A percentile compares a stretch with the other conserved stretches of the same genome.
These are phyloP conservation scores for Flammula alnicola DNA, from an alignment of 1,284 basidiomycete species.

Conservation along the genomic window DNA sequence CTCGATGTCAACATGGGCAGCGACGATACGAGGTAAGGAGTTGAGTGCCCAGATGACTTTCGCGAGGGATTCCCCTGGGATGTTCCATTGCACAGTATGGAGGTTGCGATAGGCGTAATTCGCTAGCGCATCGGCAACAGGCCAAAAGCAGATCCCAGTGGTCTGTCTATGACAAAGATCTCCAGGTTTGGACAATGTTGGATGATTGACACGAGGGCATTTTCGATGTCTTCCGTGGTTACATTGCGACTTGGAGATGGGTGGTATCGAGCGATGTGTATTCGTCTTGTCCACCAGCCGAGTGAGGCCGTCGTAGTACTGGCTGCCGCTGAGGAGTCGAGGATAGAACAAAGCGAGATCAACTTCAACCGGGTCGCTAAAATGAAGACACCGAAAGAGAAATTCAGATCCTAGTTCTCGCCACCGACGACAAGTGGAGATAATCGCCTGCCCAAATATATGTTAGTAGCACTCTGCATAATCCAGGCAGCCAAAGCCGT, in stretches of 20 bases:
- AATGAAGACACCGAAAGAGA: slow-evolving; percentile 67
- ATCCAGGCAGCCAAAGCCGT: too few species aligned
- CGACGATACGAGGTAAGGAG: slow-evolving; percentile 56
- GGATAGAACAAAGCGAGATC: slow-evolving; percentile 46
- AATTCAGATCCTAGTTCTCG: slow-evolving; percentile 60
- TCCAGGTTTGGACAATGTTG: slow-evolving; percentile 69
- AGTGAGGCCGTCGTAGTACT: slow-evolving; percentile 44
- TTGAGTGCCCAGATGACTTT: slow-evolving; percentile 73
- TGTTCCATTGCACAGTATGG: slow-evolving; percentile 61
- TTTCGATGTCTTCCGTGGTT: slow-evolving; percentile 48
- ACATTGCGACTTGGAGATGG: slow-evolving; percentile 35
- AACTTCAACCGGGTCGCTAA: slow-evolving; percentile 59
- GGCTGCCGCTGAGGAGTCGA: slow-evolving; percentile 47
- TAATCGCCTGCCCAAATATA: slow-evolving; percentile 55
- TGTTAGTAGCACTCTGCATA: too few species aligned
- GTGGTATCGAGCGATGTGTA: slow-evolving; percentile 63
- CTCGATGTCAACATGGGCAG: slow-evolving; percentile 48
- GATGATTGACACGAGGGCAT: slow-evolving; percentile 55
- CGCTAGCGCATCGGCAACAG: slow-evolving; percentile 64
- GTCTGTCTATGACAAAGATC: slow-evolving; percentile 68
- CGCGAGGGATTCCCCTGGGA: slow-evolving; percentile 55
- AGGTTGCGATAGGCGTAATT: slow-evolving; percentile 49
- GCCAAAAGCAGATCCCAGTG: slow-evolving; percentile 58
- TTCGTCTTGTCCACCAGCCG: slow-evolving; percentile 68
- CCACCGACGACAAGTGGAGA: slow-evolving; percentile 62